Evolutionary conservation across 2,329 filamentous ascomycete species (phyloP).

Genomic region (Exophiala calicioides): DNA sequence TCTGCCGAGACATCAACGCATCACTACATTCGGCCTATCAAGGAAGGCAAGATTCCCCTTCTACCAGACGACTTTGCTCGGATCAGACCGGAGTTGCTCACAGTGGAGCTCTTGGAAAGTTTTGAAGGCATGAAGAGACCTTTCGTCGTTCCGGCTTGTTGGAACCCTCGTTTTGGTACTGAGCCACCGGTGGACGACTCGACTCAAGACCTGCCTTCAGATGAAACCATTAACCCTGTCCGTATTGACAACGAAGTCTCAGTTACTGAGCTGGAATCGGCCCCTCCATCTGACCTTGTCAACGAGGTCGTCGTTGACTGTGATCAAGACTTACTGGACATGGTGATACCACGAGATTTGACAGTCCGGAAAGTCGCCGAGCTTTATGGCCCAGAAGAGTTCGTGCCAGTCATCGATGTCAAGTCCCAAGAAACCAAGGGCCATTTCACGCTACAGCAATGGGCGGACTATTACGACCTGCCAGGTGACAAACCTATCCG

Average conservation of each 20-base stretch:
- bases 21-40: slow-evolving; percentile 68
- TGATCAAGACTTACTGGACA: slow-evolving; percentile 65
- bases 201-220: background rate
- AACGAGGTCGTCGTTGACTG: slow-evolving; percentile 55
- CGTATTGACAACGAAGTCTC: slow-evolving; percentile 12
- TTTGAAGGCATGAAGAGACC: slow-evolving; percentile 65
- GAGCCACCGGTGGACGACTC: background rate
- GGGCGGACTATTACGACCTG: slow-evolving; percentile 68
- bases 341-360: slow-evolving; percentile 66
- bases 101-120: slow-evolving; percentile 63
- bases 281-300: background rate
- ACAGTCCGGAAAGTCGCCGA: slow-evolving; percentile 65
- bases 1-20: slow-evolving; percentile 66
- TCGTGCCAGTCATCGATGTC: slow-evolving; percentile 65
- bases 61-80: slow-evolving; percentile 63
- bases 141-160: slow-evolving; percentile 64
- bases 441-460: slow-evolving; percentile 65
- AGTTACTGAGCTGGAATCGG: background rate
- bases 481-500: slow-evolving; percentile 62
- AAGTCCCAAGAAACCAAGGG: slow-evolving; percentile 68
- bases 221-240: slow-evolving; percentile 2
- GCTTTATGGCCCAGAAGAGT: slow-evolving; percentile 63
- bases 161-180: slow-evolving; percentile 54
- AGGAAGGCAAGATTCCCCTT: slow-evolving; percentile 63
- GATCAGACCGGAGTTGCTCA: slow-evolving; percentile 64